Evolutionary conservation across 2,329 filamentous ascomycete genomes (phyloP), one percentile per base, ranked within the genome.

Genomic region (Parastagonospora avenae): DNA sequence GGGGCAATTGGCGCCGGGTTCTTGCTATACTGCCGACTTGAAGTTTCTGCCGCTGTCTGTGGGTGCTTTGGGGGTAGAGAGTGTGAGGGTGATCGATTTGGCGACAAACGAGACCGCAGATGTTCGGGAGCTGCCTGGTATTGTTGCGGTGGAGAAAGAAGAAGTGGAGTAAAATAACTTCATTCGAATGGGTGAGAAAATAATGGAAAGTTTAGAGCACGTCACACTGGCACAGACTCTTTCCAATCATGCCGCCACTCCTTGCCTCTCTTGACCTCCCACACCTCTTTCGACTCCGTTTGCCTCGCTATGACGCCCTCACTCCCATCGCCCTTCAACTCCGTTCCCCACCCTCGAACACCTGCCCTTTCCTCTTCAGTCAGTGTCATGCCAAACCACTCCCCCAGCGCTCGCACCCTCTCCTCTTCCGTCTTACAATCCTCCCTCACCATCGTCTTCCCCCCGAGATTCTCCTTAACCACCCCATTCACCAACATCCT

Each of bases 71-170:
- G 80, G 82, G n/a, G 72, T 93, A 2, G 90, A 92, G 61, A 86
- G 86, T 2, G 79, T 93, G 15, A 79, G 89, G 42, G 83, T 93
- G 1, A 80, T 92, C 3, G 90, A 94, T 70, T 69, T 93, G 52
- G 83, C 79, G 16, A 89, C 84, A 30, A 86, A 90, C 64, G 89
- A 92, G 74, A 87, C 89, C 66, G 86, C 90, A 3, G 89, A 93
- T 71, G 85, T 92, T 47, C 81, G 84, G 53, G 88, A 93, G 54
- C 69, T 94, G 57, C 90, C 90, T 0, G 85, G 82, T 38, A 84
- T 91, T 61, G 74, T 91, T 31, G 69, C 68, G 14, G 52, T 64
- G 11, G 62, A 64, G 37, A 52, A 62, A 33, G 48, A 50, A 11
- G 19, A 37, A 11, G 33, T 36, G 33, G 14, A 48, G 47, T 24